Evolutionary conservation across 306 rosid species (phyloP).

Genomic region (Parietaria judaica): DNA sequence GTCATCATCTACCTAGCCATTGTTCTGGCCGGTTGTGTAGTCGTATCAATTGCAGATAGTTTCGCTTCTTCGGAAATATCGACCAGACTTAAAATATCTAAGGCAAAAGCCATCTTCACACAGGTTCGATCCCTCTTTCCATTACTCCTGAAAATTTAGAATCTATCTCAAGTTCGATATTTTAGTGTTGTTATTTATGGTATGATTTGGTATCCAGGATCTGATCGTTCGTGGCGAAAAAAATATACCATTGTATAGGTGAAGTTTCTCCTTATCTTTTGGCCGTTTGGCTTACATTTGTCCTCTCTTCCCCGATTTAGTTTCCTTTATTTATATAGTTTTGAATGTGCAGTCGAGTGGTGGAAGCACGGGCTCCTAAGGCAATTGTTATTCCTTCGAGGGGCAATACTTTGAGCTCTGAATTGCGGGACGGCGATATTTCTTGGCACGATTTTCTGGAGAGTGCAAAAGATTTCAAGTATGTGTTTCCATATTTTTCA

Average conservation of each 20-base stretch:
- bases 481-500: constrained; percentile 20
- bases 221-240: constrained; percentile 78
- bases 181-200: not conserved
- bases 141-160: too few relatives aligned
- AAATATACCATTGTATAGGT: constrained; percentile 83
- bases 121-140: constrained; percentile 47
- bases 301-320: not conserved
- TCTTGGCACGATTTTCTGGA: constrained; percentile 79
- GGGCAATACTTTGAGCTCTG: constrained; percentile 45
- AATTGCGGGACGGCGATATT: constrained; percentile 64
- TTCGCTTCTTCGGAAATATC: constrained; percentile 89
- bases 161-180: constrained; percentile 10
- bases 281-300: constrained; percentile 8
- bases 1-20: constrained; percentile 84
- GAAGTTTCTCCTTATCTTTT: constrained; percentile 19
- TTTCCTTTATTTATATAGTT: constrained; percentile 18
- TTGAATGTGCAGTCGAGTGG: constrained; percentile 71
- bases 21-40: constrained; percentile 72
- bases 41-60: constrained; percentile 97
- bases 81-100: constrained; percentile 66
- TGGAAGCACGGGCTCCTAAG: constrained; percentile 74
- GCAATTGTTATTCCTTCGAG: constrained; percentile 61
- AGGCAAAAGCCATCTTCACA: constrained; percentile 83
- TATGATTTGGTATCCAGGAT: constrained; percentile 48
- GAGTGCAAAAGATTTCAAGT: constrained; percentile 50